A percentile compares a stretch with the other conserved stretches of the same genome.
Conservation (phyloP, 2,329 filamentous ascomycete genomes). For the Colletotrichum tabaci region DNA sequence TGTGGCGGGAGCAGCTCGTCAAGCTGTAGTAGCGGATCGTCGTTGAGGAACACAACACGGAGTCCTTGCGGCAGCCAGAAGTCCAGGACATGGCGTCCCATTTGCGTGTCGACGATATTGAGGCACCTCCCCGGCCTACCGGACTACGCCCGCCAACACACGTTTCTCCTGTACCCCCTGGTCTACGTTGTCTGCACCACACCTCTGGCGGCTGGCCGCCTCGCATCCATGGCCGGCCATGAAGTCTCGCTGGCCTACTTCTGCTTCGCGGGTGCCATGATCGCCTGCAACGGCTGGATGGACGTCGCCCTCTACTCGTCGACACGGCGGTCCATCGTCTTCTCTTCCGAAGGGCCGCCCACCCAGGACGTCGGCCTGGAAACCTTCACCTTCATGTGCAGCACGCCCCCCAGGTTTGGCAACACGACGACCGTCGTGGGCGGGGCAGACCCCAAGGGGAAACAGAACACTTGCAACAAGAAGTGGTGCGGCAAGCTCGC, state of each 20-base stretch:
- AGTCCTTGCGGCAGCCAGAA: neutral
- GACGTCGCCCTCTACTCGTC: slow-evolving; percentile 69
- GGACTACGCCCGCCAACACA: slow-evolving; percentile 58
- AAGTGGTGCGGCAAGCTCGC: slow-evolving; percentile 40
- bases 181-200: slow-evolving; percentile 80
- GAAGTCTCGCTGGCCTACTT: slow-evolving; percentile 68
- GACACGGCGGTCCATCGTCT: slow-evolving; percentile 68
- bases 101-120: slow-evolving; percentile 11
- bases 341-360: slow-evolving; percentile 54
- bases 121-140: slow-evolving; percentile 28
- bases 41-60: neutral
- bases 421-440: slow-evolving; percentile 57
- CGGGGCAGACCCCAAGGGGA: slow-evolving; percentile 39
- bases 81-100: neutral
- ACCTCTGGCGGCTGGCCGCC: slow-evolving; percentile 75
- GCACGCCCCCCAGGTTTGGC: slow-evolving; percentile 55
- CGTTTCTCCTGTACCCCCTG: slow-evolving; percentile 77
- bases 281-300: slow-evolving; percentile 69
- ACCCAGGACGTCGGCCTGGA: slow-evolving; percentile 63
- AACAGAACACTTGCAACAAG: slow-evolving; percentile 19
- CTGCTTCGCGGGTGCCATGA: slow-evolving; percentile 71
- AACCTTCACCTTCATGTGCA: slow-evolving; percentile 67
- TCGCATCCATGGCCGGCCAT: slow-evolving; percentile 72
- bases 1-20: neutral
- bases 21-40: too few relatives aligned